Percentiles rank a stretch among this genome's conserved stretches.
Evolutionary conservation across 345 rosid genomes (phyloP).

Genomic region (Laguncularia racemosa): DNA sequence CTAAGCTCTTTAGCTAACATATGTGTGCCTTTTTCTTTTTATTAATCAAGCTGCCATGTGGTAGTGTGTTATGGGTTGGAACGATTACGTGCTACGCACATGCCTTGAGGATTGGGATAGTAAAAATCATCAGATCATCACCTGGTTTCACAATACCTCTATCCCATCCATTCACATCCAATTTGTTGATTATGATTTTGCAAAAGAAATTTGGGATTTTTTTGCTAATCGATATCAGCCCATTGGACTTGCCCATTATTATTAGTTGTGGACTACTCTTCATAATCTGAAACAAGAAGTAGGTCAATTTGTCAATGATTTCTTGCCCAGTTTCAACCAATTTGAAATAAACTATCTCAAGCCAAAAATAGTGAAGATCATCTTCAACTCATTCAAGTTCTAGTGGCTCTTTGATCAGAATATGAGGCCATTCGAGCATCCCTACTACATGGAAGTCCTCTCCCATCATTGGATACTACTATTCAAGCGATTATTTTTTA

Average conservation of each 20-base stretch:
- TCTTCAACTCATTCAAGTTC: slow-evolving; percentile 12
- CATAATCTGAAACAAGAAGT: neutral
- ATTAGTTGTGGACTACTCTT: neutral
- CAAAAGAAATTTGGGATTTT: no score
- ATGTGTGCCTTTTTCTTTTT: no score
- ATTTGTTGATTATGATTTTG: no score
- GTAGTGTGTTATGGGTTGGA: no score
- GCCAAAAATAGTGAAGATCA: neutral
- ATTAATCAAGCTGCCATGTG: no score
- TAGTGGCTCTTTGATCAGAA: slow-evolving; percentile 6
- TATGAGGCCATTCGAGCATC: no score
- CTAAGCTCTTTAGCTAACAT: no score
- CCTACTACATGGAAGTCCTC: no score
- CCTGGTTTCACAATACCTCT: neutral
- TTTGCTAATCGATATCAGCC: neutral
- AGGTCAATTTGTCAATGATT: slow-evolving; percentile 7
- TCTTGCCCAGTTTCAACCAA: neutral
- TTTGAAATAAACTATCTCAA: neutral
- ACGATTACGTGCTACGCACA: no score
- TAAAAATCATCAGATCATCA: slow-evolving; percentile 5
- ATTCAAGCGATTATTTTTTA: no score
- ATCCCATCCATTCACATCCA: neutral
- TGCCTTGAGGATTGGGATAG: slow-evolving; percentile 1
- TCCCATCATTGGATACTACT: no score
- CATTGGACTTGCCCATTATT: slow-evolving; percentile 1